Evolutionary conservation across 176 grass and related monocot genomes (phyloP), one percentile per base, ranked within the genome.

Genomic region (Oryza glaberrima): DNA sequence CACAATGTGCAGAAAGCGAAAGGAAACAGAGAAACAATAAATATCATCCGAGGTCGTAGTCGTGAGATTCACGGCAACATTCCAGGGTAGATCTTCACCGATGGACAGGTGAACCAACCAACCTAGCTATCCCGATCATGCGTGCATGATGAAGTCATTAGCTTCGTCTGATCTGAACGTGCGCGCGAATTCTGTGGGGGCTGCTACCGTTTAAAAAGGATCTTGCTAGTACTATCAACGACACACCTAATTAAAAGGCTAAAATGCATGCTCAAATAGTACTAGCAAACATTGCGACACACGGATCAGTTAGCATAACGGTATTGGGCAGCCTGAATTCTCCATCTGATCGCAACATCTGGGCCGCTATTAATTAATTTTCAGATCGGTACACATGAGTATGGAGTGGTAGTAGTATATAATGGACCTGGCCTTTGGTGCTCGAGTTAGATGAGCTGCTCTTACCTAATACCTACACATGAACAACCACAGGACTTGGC

Each of bases 391-490:
- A 3, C 0, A 38, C 34, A 6, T 23, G 35, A 34, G 64, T 75
- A 58, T 17, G 23, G 20, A 9, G 15, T 16, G 4, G 6, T 34
- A 8, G 41, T 65, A 35, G 6, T 44, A 41, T 22, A 36, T 36
- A 64, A 30, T n/a, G 19, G 58, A 63, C 20, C 6, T 63, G 56
- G n/a, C 19, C 11, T 4, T 16, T 19, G 30, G 1, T 5, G 78
- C 16, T 85, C 1, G 77, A 65, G 88, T 70, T 81, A 35, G 88
- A 65, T 81, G 82, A 85, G 52, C 88, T 52, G 77, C 72, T 66
- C 77, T 77, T 15, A 72, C 88, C 88, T 72, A 85, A 83, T 15
- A 72, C 88, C 88, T 72, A 85, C 82, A 48, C 43, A 1, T 63
- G 76, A 85, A 77, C 88, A 85, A 85, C 82, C 82, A 11, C 43